Base-by-base conservation (phyloP, 1,284 basidiomycete species). In the Fomitopsis palustris region DNA sequence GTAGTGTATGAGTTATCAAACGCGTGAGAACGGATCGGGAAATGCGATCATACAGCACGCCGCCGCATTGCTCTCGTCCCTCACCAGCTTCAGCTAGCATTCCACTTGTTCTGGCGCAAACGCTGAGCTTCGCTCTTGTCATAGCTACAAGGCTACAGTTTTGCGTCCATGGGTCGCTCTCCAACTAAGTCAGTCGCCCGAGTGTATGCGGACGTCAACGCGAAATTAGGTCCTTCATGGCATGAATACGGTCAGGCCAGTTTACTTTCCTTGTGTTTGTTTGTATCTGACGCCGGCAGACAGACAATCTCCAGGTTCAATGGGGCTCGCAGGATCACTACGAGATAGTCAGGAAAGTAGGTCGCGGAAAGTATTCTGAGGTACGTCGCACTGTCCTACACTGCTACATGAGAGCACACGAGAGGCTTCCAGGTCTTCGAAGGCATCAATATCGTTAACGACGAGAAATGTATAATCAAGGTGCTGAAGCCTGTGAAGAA, bases 401-500 rank as follows among this genome's bases (percentile, higher is more conserved):
- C 62, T 59, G 51, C 41, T 21, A 16, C 21, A 8, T 39, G 33
- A 55, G n/a, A 17, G 33, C 38, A 29, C 27, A 17, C 25, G 16
- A 37, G 17, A 29, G 27, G 61, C 57, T n/a, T 43, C 21, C 65
- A 95, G 93, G 96, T 98, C 54, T 99, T 99, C 69, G 96, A 98
- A 77, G 96, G 95, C 7, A 87, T 98, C 70, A 96, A 98, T 75
- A 87, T 98, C 59, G 87, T 92, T 35, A 92, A 90, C 62, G 92
- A 92, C 70, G 92, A 96, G 74, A 96, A 97, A 77, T 97, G 96
- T 75, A 96, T 98, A 75, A 95, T 98, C 80, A 98, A 99, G 76
- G 96, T 98, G 54, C 82, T 99, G 64, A 99, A 99, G 77, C 97
- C 97, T 0, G 96, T 99, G 54, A 98, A 99, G 84, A 98, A 98